Evolutionary conservation across 805 yeast species (phyloP).

Genomic region (Vanderwaltozyma polyspora): DNA sequence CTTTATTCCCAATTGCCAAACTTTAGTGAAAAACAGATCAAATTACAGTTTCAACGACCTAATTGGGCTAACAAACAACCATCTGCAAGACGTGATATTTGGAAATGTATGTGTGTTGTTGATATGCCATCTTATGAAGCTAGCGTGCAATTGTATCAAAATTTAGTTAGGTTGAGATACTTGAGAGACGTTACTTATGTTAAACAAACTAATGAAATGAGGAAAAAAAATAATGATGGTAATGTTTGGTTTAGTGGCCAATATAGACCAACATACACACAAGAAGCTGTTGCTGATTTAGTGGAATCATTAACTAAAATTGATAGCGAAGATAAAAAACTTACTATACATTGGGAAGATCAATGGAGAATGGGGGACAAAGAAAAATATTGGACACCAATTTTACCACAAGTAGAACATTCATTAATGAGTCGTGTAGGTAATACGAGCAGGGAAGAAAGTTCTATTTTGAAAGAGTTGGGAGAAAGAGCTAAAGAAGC

Average conservation of each 20-base stretch:
- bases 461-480: constrained; percentile 52
- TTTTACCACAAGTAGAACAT: constrained; percentile 42
- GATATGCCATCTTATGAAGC: constrained; percentile 47
- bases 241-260: constrained; percentile 81
- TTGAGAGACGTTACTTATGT: constrained; percentile 55
- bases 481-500: constrained; percentile 23
- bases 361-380: constrained; percentile 75
- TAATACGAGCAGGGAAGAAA: constrained; percentile 54
- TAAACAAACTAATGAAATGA: constrained; percentile 51
- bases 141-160: constrained; percentile 64
- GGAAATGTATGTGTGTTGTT: constrained; percentile 86
- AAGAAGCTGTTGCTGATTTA: constrained; percentile 84
- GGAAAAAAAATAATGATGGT: constrained; percentile 65
- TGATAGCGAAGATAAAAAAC: constrained; percentile 18
- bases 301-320: constrained; percentile 28
- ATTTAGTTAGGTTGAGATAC: constrained; percentile 60
- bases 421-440: constrained; percentile 39
- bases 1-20: constrained; percentile 76
- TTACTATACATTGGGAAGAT: constrained; percentile 70
- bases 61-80: constrained; percentile 87
- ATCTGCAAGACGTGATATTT: constrained; percentile 66
- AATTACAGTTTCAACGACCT: constrained; percentile 54
- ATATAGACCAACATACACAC: constrained; percentile 81
- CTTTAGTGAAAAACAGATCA: constrained; percentile 39
- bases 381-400: constrained; percentile 54